Conservation (phyloP, 768 basidiomycete genomes). For the Serendipita sp. region DNA sequence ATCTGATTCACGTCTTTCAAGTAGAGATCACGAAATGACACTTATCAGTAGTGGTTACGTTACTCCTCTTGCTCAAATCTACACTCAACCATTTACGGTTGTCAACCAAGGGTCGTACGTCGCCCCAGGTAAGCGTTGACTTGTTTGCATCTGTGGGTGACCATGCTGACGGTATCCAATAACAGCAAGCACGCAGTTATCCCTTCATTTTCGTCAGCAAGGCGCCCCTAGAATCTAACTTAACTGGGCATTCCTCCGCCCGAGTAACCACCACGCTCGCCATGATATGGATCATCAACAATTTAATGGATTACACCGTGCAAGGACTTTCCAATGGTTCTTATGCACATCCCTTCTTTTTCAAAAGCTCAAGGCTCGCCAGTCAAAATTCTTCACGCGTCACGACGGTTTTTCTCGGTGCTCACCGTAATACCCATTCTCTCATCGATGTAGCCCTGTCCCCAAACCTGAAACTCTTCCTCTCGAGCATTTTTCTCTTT, state of each 20-base stretch:
- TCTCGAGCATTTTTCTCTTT: not conserved
- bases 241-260: not conserved
- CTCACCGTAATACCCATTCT: too few relatives aligned
- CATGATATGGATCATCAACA: not conserved
- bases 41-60: constrained; percentile 41
- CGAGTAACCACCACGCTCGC: too few relatives aligned
- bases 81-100: constrained; percentile 65
- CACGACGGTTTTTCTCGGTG: too few relatives aligned
- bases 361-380: not conserved
- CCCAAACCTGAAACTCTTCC: not conserved
- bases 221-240: constrained; percentile 22
- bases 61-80: constrained; percentile 49
- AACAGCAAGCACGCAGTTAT: constrained; percentile 34
- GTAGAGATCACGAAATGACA: constrained; percentile 34
- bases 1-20: constrained; percentile 12
- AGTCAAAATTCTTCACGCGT: too few relatives aligned
- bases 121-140: constrained; percentile 50
- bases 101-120: constrained; percentile 54
- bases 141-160: not conserved
- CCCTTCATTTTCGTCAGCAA: constrained; percentile 40
- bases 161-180: constrained; percentile 8
- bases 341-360: constrained; percentile 20
- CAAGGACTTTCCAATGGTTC: not conserved
- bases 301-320: not conserved
- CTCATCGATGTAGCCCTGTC: too few relatives aligned